Percentiles rank a stretch among this genome's conserved stretches.
Evolutionary conservation across 441 rosid genomes (phyloP).

Genomic region (Kokia cookei): DNA sequence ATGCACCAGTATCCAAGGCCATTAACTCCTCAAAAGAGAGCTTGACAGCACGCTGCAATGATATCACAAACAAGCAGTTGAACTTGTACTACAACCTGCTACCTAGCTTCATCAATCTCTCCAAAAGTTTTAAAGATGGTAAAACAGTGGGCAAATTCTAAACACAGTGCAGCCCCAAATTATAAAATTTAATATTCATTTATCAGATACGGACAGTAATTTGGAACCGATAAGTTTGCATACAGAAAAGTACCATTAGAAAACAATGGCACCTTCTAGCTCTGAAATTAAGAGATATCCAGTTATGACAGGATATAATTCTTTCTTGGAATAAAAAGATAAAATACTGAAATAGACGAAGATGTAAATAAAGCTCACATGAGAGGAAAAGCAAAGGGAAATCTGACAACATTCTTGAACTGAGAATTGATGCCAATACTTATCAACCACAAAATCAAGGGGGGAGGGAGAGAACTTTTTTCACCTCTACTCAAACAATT

Average conservation of each 20-base stretch:
- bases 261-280: slow-evolving; percentile 4
- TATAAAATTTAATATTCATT: slow-evolving; percentile 18
- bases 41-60: slow-evolving; percentile 87
- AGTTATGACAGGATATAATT: not conserved
- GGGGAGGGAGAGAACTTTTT: not conserved
- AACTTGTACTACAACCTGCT: slow-evolving; percentile 73
- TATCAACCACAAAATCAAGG: not conserved
- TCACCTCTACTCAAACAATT: not conserved
- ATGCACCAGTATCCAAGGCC: slow-evolving; percentile 77
- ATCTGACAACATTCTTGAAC: not conserved
- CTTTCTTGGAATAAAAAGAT: not conserved
- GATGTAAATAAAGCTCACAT: not conserved
- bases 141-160: slow-evolving; percentile 32
- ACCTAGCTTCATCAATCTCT: slow-evolving; percentile 60
- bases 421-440: not conserved
- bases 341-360: not conserved
- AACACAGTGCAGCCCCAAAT: slow-evolving; percentile 20
- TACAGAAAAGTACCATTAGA: slow-evolving; percentile 8
- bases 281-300: not conserved
- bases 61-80: slow-evolving; percentile 65
- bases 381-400: not conserved
- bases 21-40: slow-evolving; percentile 58
- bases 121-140: slow-evolving; percentile 49
- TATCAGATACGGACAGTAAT: slow-evolving; percentile 6
- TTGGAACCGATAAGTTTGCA: slow-evolving; percentile 12